phyloP scores from a whole-genome alignment of 2,329 filamentous ascomycete species.

The Pleomassaria siparia region DNA sequence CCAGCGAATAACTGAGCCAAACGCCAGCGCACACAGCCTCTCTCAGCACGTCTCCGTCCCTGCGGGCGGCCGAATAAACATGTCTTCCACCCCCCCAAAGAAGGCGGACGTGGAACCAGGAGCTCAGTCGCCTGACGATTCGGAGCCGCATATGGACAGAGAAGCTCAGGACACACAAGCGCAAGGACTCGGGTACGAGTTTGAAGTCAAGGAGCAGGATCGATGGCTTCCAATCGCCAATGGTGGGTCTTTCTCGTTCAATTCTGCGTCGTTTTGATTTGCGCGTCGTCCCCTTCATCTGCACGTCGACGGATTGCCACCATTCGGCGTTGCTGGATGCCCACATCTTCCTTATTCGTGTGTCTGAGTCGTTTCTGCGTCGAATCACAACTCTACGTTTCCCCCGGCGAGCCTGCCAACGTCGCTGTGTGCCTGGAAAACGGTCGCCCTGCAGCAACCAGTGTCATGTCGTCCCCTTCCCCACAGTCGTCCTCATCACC shows the following conservation, averaged over 20 bases:
- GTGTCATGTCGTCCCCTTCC: slow-evolving; percentile 50
- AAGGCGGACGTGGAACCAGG: slow-evolving; percentile 84
- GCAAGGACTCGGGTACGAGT: slow-evolving; percentile 79
- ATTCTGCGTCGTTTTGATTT: slow-evolving; percentile 40
- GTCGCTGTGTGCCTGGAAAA: slow-evolving; percentile 32
- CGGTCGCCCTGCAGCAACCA: slow-evolving; percentile 44
- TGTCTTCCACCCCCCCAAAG: slow-evolving; percentile 93
- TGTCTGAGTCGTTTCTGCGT: slow-evolving; percentile 49
- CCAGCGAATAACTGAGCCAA: slow-evolving; percentile 40
- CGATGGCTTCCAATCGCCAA: slow-evolving; percentile 99
- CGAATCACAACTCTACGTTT: slow-evolving; percentile 48
- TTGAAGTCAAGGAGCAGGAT: slow-evolving; percentile 99
- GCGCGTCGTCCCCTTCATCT: slow-evolving; percentile 34
- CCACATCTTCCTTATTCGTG: slow-evolving; percentile 49
- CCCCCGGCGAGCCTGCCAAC: slow-evolving; percentile 23
- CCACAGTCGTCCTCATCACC: slow-evolving; percentile 41
- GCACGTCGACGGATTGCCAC: slow-evolving; percentile 43
- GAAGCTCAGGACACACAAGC: slow-evolving; percentile 77
- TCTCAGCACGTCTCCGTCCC: slow-evolving; percentile 35
- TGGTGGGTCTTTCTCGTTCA: slow-evolving; percentile 71
- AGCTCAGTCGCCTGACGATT: slow-evolving; percentile 89
- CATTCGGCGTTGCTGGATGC: slow-evolving; percentile 53
- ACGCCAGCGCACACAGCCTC: slow-evolving; percentile 50
- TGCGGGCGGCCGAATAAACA: slow-evolving; percentile 72
- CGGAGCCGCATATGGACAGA: slow-evolving; percentile 86